A percentile compares a stretch with the other conserved stretches of the same genome.
These are phyloP conservation scores for Coniosporium apollinis DNA, from an alignment of 495 filamentous ascomycete species.

Conservation along the genomic window DNA sequence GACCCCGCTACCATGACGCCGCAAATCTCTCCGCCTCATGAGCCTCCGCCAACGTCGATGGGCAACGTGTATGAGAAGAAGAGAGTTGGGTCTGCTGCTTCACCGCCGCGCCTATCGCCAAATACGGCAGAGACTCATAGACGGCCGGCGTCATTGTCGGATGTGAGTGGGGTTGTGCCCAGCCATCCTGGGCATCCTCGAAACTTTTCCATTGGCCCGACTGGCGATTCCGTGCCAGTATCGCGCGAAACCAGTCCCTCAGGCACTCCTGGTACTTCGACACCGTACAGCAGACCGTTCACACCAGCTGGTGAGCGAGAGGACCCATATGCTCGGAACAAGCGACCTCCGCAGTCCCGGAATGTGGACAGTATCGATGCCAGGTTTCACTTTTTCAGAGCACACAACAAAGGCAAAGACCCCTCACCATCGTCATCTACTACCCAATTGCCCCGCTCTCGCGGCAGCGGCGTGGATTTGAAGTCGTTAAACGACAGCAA, in stretches of 20 bases:
- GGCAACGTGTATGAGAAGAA: conserved; percentile 13
- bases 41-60: conserved; percentile 18
- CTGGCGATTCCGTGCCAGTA: conserved; percentile 44
- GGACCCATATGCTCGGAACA: conserved; percentile 77
- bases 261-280: conserved; percentile 35
- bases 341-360: conserved; percentile 53
- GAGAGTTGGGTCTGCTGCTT: conserved; percentile 20
- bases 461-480: conserved; percentile 11
- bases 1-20: conserved; percentile 47
- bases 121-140: conserved; percentile 17
- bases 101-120: conserved; percentile 17
- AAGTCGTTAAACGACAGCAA: conserved; percentile 24
- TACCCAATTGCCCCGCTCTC: conserved; percentile 20
- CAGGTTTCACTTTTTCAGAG: conserved; percentile 64
- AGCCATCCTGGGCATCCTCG: conserved; percentile 41
- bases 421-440: conserved; percentile 28
- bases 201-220: conserved; percentile 56
- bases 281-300: conserved; percentile 35
- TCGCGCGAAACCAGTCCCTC: conserved; percentile 41
- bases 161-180: conserved; percentile 23
- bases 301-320: conserved; percentile 68
- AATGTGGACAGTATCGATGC: conserved; percentile 57
- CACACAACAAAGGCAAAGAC: conserved; percentile 28
- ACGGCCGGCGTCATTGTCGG: conserved; percentile 28
- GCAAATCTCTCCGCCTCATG: conserved; percentile 31